phyloP scores from a whole-genome alignment of 2,329 filamentous ascomycete species.

The Verruconis gallopava region DNA sequence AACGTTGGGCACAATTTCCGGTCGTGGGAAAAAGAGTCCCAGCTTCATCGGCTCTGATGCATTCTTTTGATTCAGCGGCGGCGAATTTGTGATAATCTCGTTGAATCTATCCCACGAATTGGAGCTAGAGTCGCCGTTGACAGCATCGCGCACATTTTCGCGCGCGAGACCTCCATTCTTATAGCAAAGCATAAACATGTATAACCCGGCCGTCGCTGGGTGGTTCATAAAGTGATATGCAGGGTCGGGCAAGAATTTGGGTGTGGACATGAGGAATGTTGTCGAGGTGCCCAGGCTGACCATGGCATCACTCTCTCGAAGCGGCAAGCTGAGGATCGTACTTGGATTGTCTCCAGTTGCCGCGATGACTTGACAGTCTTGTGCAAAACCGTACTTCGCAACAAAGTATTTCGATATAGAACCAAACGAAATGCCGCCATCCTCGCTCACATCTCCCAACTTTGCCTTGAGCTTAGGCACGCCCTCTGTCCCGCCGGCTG shows the following conservation, averaged over 20 bases:
- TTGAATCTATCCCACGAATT: conserved; percentile 73
- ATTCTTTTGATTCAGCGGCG: conserved; percentile 51
- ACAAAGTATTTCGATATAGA: conserved; percentile 67
- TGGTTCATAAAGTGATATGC: conserved; percentile 98
- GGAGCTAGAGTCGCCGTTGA: conserved; percentile 37
- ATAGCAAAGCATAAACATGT: conserved; percentile 99
- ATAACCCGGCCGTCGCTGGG: conserved; percentile 75
- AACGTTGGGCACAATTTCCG: conserved; percentile 91
- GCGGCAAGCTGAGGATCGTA: conserved; percentile 81
- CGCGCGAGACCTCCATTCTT: conserved; percentile 94
- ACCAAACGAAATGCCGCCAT: conserved; percentile 71
- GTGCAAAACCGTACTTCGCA: conserved; percentile 60
- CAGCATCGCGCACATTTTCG: conserved; percentile 72
- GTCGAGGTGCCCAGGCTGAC: conserved; percentile 91
- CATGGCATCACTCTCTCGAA: conserved; percentile 81
- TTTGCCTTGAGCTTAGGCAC: conserved; percentile 57
- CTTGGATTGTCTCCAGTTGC: conserved; percentile 95
- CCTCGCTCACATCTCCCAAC: conserved; percentile 65
- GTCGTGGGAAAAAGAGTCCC: conserved; percentile 88
- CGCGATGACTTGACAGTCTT: conserved; percentile 63
- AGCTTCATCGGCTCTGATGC: conserved; percentile 56
- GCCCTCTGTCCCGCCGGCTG: conserved; percentile 50
- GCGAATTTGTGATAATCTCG: conserved; percentile 51
- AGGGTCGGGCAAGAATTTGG: conserved; percentile 78
- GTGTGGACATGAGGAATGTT: conserved; percentile 94